Conservation (phyloP, 257 asterid species). For the Nicotiana obtusifolia region DNA sequence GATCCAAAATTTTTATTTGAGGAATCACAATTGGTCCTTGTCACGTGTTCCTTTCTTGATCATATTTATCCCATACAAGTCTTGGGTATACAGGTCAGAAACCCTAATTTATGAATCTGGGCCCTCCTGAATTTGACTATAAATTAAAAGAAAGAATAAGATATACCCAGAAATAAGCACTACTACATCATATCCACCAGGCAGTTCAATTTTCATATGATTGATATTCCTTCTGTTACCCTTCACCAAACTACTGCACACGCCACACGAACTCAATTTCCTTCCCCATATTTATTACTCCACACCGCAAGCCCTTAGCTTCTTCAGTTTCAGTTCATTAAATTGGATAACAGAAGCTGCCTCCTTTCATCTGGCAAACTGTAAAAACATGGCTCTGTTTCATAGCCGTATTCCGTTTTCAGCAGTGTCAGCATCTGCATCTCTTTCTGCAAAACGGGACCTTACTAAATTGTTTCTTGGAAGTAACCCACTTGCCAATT, state of each 20-base stretch:
- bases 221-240: not conserved
- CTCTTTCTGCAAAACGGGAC: not conserved
- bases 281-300: not conserved
- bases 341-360: not conserved
- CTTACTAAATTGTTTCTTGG: conserved; percentile 10
- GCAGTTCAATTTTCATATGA: too few relatives aligned
- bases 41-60: not conserved
- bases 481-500: conserved; percentile 11
- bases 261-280: not conserved
- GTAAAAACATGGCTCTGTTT: conserved; percentile 13
- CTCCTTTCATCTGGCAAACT: not conserved
- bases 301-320: not conserved
- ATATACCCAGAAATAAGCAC: too few relatives aligned
- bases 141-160: too few relatives aligned
- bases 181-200: too few relatives aligned
- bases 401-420: not conserved
- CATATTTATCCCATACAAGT: not conserved
- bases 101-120: conserved; percentile 1
- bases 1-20: too few relatives aligned
- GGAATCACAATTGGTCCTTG: too few relatives aligned
- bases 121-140: not conserved
- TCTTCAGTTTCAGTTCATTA: not conserved
- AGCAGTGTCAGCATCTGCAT: not conserved
- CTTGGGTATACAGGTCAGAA: not conserved
- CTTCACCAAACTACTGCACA: not conserved